Evolutionary conservation across 1,284 basidiomycete species (phyloP).

Genomic region (Puccinia hordei): DNA sequence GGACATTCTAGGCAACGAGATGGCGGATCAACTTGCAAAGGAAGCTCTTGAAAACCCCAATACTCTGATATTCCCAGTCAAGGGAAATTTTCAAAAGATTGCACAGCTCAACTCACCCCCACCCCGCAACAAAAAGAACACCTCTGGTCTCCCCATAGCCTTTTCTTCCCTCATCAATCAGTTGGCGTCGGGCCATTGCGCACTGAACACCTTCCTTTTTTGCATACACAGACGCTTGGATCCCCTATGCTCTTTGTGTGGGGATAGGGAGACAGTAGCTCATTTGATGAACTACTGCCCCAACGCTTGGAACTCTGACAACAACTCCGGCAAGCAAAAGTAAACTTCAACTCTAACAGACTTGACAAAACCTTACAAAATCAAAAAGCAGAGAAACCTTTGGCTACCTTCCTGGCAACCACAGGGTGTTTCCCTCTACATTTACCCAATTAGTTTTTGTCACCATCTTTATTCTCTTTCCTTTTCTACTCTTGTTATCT

Average conservation of each 20-base stretch:
- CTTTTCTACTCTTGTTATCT: too few species aligned
- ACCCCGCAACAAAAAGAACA: too few species aligned
- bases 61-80: background rate
- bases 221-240: background rate
- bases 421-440: background rate
- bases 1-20: background rate
- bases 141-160: background rate
- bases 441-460: too few species aligned
- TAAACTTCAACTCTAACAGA: background rate
- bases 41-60: too few species aligned
- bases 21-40: background rate
- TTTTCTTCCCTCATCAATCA: background rate
- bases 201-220: background rate
- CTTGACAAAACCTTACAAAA: background rate
- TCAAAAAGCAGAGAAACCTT: background rate
- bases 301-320: background rate
- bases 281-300: background rate
- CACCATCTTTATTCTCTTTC: too few species aligned
- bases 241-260: background rate
- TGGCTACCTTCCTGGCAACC: background rate
- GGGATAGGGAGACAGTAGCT: background rate
- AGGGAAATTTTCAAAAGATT: background rate
- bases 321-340: background rate
- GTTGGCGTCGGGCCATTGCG: too few species aligned
- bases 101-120: too few species aligned